Conservation (phyloP, 108 stramenopile species). For the Cyclotella choctawhatcheeana region DNA sequence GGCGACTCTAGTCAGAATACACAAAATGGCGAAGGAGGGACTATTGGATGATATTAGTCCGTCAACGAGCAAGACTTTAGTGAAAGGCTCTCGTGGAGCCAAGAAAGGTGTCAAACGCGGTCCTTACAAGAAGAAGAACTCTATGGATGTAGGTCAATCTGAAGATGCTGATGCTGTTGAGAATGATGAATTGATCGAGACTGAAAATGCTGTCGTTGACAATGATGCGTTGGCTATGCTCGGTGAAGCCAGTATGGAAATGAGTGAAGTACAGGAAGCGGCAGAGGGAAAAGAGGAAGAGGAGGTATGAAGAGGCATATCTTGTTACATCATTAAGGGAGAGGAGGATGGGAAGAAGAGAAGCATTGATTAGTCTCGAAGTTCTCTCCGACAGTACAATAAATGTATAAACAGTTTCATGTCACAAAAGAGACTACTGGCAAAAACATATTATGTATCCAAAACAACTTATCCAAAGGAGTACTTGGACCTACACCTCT, state of each 20-base stretch:
- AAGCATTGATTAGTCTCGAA: no score
- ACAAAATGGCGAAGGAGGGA: not conserved
- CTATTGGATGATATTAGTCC: not conserved
- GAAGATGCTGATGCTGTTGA: not conserved
- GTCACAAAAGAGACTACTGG: no score
- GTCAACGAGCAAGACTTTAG: not conserved
- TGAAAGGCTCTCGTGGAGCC: not conserved
- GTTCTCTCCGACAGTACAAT: no score
- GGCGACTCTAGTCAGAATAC: constrained; percentile 4
- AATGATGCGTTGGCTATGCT: not conserved
- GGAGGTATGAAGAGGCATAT: not conserved
- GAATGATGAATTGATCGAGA: not conserved
- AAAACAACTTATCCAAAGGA: not conserved
- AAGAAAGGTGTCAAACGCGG: constrained; percentile 9
- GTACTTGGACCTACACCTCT: not conserved
- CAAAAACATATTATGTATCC: no score
- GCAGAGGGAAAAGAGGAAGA: not conserved
- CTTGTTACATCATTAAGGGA: no score
- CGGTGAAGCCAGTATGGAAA: not conserved
- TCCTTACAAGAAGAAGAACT: constrained; percentile 13
- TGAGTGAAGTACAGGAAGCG: not conserved
- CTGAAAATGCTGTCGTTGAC: not conserved
- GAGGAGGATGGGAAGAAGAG: no score
- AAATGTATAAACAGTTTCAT: no score
- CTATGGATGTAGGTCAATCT: no score